phyloP scores from a whole-genome alignment of 2,329 filamentous ascomycete species.

The Exserohilum rostratum region DNA sequence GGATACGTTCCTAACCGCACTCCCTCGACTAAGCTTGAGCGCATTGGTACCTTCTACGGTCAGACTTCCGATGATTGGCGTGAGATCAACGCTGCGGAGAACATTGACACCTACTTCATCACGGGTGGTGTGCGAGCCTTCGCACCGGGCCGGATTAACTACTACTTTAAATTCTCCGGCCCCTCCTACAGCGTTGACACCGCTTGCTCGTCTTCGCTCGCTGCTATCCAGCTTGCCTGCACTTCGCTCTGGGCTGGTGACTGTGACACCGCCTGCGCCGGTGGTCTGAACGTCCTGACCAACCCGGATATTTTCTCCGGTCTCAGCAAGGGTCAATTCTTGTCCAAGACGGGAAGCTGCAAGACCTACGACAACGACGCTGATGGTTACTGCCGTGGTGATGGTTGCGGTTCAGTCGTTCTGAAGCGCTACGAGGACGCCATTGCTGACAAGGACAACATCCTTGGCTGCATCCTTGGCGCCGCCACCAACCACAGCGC shows the following conservation, averaged over 20 bases:
- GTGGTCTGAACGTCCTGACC: constrained; percentile 78
- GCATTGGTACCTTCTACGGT: constrained; percentile 76
- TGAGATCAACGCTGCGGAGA: constrained; percentile 74
- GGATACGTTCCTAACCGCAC: constrained; percentile 77
- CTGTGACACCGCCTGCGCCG: constrained; percentile 80
- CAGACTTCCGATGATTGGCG: constrained; percentile 78
- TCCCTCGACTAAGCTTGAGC: constrained; percentile 67
- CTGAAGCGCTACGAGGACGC: constrained; percentile 83
- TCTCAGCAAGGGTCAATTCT: constrained; percentile 76
- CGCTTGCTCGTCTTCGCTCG: constrained; percentile 77
- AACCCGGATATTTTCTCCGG: constrained; percentile 82
- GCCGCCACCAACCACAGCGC: constrained; percentile 82
- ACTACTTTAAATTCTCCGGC: constrained; percentile 77
- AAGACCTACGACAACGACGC: constrained; percentile 82
- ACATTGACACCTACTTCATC: constrained; percentile 73
- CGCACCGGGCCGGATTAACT: constrained; percentile 71
- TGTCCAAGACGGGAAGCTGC: constrained; percentile 77
- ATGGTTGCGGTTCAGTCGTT: constrained; percentile 75
- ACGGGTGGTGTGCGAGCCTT: constrained; percentile 68
- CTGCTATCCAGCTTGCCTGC: constrained; percentile 74
- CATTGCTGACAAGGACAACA: constrained; percentile 72
- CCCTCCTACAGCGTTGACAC: constrained; percentile 76
- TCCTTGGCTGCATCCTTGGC: constrained; percentile 75
- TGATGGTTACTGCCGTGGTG: constrained; percentile 82
- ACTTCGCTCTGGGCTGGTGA: constrained; percentile 76